Evolutionary conservation across 139 green algal genomes (phyloP).

Genomic region (Yamagishiella unicocca): DNA sequence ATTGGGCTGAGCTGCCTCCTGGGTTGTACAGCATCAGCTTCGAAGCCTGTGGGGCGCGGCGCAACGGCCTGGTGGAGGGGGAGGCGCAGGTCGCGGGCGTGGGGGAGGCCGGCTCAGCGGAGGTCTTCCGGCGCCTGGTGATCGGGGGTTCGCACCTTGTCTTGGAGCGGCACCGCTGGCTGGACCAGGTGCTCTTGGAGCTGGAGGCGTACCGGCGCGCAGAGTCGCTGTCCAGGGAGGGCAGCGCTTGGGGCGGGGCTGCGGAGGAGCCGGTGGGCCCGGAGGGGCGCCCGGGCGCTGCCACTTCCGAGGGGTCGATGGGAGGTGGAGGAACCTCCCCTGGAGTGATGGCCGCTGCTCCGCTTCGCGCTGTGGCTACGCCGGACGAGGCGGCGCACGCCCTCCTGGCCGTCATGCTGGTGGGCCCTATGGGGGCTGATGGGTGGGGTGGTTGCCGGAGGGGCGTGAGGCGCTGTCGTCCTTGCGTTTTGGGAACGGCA

Average conservation of each 20-base stretch:
- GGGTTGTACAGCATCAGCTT: constrained; percentile 33
- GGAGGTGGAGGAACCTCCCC: too few species aligned
- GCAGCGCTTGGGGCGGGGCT: background rate
- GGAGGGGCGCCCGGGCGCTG: background rate
- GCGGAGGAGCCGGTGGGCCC: background rate
- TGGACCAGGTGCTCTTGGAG: constrained; percentile 40
- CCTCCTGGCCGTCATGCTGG: too few species aligned
- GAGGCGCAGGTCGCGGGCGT: background rate
- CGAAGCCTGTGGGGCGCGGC: background rate
- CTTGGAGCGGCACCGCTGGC: constrained; percentile 45
- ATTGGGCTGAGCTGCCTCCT: constrained; percentile 36
- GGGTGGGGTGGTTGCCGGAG: too few species aligned
- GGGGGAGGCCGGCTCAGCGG: background rate
- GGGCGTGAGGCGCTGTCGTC: too few species aligned
- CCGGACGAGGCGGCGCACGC: constrained; percentile 8
- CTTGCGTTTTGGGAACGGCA: too few species aligned
- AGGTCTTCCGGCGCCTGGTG: background rate
- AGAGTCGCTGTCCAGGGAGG: background rate
- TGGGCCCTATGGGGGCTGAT: too few species aligned
- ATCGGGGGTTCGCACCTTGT: background rate
- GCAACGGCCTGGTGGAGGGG: background rate
- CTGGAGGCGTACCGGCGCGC: constrained; percentile 38
- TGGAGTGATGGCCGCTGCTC: too few species aligned
- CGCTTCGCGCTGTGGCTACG: too few species aligned
- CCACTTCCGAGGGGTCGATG: too few species aligned